Evolutionary conservation across 2,329 filamentous ascomycete species (phyloP).

Genomic region (Colletotrichum sansevieriae): DNA sequence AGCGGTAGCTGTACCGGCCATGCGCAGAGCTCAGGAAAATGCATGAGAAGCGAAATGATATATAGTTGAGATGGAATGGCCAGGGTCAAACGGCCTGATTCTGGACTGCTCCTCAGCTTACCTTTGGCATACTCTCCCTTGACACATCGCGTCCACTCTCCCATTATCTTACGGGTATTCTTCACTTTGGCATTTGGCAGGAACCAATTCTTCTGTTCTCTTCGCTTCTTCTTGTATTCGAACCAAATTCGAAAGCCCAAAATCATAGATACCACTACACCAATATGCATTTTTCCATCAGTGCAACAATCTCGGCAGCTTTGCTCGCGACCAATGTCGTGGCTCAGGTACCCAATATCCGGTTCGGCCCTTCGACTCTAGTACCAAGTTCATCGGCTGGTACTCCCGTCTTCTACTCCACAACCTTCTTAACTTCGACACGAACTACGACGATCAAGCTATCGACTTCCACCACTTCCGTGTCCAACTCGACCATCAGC

Average conservation of each 20-base stretch:
- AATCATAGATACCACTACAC: background rate
- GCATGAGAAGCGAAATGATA: background rate
- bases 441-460: slow-evolving; percentile 1
- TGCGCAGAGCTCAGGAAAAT: background rate
- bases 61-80: slow-evolving; percentile 9
- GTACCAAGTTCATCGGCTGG: background rate
- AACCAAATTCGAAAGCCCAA: background rate
- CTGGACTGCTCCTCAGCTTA: background rate
- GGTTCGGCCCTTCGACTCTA: background rate
- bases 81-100: background rate
- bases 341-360: background rate
- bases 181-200: slow-evolving; percentile 8
- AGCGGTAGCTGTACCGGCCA: slow-evolving; percentile 3
- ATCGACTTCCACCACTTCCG: background rate
- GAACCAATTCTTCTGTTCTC: slow-evolving; percentile 8
- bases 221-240: background rate
- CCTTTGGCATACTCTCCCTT: slow-evolving; percentile 20
- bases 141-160: slow-evolving; percentile 8
- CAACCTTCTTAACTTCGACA: slow-evolving; percentile 2
- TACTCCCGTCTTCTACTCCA: slow-evolving; percentile 4
- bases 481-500: background rate
- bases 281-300: slow-evolving; percentile 11
- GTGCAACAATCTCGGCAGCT: slow-evolving; percentile 1
- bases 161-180: background rate
- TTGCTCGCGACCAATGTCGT: slow-evolving; percentile 3